Percentiles rank a stretch among this genome's conserved stretches.
Evolutionary conservation across 2,329 filamentous ascomycete genomes (phyloP).

Genomic region (Trichoderma sp.): DNA sequence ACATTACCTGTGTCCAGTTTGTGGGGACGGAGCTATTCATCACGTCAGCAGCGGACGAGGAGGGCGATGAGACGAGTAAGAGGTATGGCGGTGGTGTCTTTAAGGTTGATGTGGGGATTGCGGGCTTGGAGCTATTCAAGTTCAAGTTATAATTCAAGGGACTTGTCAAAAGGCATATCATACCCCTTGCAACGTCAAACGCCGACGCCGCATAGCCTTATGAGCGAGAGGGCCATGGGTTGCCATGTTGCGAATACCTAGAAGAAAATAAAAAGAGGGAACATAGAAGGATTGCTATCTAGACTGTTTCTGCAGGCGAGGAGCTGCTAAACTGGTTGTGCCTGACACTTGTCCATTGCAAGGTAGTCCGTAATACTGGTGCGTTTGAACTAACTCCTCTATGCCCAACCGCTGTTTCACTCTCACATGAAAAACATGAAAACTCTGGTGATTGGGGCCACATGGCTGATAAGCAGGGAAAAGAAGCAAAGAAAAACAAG

Average conservation of each 20-base stretch:
- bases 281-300: neutral
- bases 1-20: constrained; percentile 81
- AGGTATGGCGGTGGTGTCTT: constrained; percentile 72
- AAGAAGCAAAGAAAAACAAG: neutral
- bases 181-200: neutral
- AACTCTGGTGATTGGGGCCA: neutral
- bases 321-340: neutral
- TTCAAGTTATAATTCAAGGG: constrained; percentile 52
- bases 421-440: neutral
- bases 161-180: neutral
- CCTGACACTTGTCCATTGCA: neutral
- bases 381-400: neutral
- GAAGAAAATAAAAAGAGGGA: neutral
- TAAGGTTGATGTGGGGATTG: constrained; percentile 73
- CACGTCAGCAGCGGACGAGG: constrained; percentile 71
- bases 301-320: neutral
- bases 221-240: neutral
- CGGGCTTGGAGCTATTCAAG: constrained; percentile 63
- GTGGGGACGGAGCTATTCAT: constrained; percentile 74
- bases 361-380: neutral
- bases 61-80: constrained; percentile 63
- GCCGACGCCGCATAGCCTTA: neutral
- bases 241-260: neutral
- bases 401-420: neutral
- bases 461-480: neutral